These are phyloP conservation scores for Saccharomyces uvarum DNA, from an alignment of 1,139 yeast species.

Conservation along the genomic window DNA sequence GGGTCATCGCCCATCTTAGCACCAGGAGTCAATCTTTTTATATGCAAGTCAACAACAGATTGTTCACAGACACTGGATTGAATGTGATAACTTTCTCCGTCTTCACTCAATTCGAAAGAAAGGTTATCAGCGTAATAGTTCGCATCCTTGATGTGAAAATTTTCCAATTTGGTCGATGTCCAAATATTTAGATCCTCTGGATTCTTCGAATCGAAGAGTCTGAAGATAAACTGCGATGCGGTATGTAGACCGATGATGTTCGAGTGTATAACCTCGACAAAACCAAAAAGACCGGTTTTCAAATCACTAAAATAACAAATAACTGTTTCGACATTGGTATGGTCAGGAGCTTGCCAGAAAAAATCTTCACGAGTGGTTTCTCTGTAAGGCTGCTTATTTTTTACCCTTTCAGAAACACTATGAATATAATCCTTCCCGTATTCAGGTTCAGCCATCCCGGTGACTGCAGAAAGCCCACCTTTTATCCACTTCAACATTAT, in stretches of 20 bases:
- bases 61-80: slow-evolving; percentile 61
- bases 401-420: slow-evolving; percentile 61
- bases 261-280: slow-evolving; percentile 91
- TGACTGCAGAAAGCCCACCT: slow-evolving; percentile 82
- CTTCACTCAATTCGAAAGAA: slow-evolving; percentile 54
- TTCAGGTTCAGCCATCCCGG: slow-evolving; percentile 96
- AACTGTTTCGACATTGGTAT: slow-evolving; percentile 91
- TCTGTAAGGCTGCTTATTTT: slow-evolving; percentile 46
- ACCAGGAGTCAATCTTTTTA: slow-evolving; percentile 65
- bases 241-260: slow-evolving; percentile 82
- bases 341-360: slow-evolving; percentile 64
- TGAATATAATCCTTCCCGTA: slow-evolving; percentile 89
- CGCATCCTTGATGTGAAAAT: slow-evolving; percentile 68
- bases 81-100: slow-evolving; percentile 48
- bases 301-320: slow-evolving; percentile 75
- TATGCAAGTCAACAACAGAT: slow-evolving; percentile 61
- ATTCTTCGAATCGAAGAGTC: slow-evolving; percentile 45
- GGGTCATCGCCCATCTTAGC: slow-evolving; percentile 90
- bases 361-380: slow-evolving; percentile 59
- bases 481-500: slow-evolving; percentile 77
- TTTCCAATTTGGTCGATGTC: slow-evolving; percentile 86
- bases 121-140: slow-evolving; percentile 71
- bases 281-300: slow-evolving; percentile 62
- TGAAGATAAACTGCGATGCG: slow-evolving; percentile 91
- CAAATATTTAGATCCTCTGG: slow-evolving; percentile 41